Evolutionary conservation across 2,329 filamentous ascomycete species (phyloP), one percentile per base, ranked within the genome.

Genomic region (Alternaria panax): DNA sequence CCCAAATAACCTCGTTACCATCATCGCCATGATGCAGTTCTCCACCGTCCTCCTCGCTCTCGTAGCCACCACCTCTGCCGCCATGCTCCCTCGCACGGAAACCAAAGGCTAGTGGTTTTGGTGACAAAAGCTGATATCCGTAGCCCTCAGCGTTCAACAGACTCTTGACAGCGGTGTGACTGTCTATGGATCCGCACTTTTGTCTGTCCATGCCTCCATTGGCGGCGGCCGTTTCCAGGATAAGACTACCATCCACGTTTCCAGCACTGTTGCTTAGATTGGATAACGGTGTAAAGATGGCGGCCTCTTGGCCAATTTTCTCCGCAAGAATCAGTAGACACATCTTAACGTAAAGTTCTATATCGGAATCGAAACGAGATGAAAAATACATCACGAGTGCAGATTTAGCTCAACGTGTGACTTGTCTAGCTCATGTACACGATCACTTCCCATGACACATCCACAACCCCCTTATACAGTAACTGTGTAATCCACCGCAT

Each of bases 401-500:
- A 40, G 11, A 11, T 36, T 36, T 36, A 8, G n/a, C 8, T 38
- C 11, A 1, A 2, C 36, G 18, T 38, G n/a, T 38, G 16, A 38
- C 36, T 9, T 38, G n/a, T 38, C 18, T 9, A 20, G n/a, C 36
- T 46, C 43, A 46, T 46, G 7, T 14, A 30, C 6, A 5, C 28
- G 12, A 9, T 46, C 25, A 30, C 18, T 16, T 34, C 24, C 28
- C 16, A 22, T n/a, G 4, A 34, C 12, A 3, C 14, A 7, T 48
- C 20, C 12, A 11, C 24, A 34, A 12, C 20, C 14, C 27, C 34
- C 40, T 50, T 38, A 72, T 7, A 82, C 78, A 12, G 73, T 81
- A 55, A 85, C 70, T 3, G 80, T 85, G 57, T 83, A 85, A 51
- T 84, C 82, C 7, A 81, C 77, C 0, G 72, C 72, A 71, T 87